Evolutionary conservation across 371 early-diverging fungal genomes (phyloP).

Genomic region (Sporodiniella umbellata): DNA sequence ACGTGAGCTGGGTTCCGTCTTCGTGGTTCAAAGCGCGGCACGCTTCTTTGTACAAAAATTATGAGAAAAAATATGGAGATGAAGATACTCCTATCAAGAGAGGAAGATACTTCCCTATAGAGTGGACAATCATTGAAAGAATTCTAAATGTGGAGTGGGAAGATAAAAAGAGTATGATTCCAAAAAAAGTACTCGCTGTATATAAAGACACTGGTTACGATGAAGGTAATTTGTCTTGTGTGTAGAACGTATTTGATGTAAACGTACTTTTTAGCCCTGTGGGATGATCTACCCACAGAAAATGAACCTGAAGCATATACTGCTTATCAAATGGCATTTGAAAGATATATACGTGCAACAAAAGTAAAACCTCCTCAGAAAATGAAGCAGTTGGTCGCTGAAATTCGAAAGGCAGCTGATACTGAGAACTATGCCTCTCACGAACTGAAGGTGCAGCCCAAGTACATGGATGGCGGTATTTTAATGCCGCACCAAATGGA

Average conservation of each 20-base stretch:
- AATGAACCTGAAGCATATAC: constrained; percentile 31
- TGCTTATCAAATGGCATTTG: constrained; percentile 36
- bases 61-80: constrained; percentile 16
- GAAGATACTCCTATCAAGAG: constrained; percentile 11
- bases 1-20: constrained; percentile 56
- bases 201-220: constrained; percentile 46
- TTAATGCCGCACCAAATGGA: constrained; percentile 85
- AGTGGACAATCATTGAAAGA: constrained; percentile 46
- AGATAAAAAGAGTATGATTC: constrained; percentile 19
- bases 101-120: constrained; percentile 18
- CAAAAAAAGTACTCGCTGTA: constrained; percentile 40
- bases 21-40: constrained; percentile 35
- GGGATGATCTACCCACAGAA: constrained; percentile 32
- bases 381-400: constrained; percentile 33
- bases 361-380: constrained; percentile 34
- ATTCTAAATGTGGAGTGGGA: constrained; percentile 44
- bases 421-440: constrained; percentile 26
- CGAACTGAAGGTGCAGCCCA: constrained; percentile 63
- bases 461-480: constrained; percentile 57
- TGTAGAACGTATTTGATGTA: neutral
- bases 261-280: constrained; percentile 15
- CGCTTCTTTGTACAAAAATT: constrained; percentile 20
- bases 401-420: constrained; percentile 27
- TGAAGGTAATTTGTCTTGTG: constrained; percentile 29
- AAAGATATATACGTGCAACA: constrained; percentile 23